Percentiles rank a stretch among this genome's conserved stretches.
These are phyloP conservation scores for Neoboletus magnificus DNA, from an alignment of 768 basidiomycete genomes.

Conservation along the genomic window DNA sequence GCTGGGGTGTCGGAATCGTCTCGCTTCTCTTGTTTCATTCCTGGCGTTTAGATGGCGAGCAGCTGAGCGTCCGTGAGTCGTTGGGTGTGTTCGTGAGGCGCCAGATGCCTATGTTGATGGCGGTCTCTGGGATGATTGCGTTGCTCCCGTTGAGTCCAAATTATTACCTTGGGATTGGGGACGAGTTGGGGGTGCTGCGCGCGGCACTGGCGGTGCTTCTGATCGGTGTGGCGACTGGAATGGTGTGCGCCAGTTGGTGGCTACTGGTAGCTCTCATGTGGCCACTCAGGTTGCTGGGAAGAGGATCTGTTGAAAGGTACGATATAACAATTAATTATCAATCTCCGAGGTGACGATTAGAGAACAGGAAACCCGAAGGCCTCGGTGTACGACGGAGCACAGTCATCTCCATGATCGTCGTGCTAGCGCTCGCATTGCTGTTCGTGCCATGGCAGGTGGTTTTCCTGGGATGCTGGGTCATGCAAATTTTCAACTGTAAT, in stretches of 20 bases:
- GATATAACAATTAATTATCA: background rate
- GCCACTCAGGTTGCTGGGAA: slow-evolving; percentile 31
- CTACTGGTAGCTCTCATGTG: slow-evolving; percentile 47
- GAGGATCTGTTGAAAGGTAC: slow-evolving; percentile 16
- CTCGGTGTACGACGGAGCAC: slow-evolving; percentile 44
- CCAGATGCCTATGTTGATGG: slow-evolving; percentile 42
- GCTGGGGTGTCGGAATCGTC: slow-evolving; percentile 75
- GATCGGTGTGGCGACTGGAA: slow-evolving; percentile 57
- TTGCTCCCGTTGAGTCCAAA: slow-evolving; percentile 54
- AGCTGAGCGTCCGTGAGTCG: slow-evolving; percentile 48
- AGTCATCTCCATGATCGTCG: slow-evolving; percentile 53
- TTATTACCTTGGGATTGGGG: slow-evolving; percentile 60
- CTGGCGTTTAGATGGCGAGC: slow-evolving; percentile 38
- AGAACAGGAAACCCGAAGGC: slow-evolving; percentile 30
- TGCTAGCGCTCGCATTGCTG: slow-evolving; percentile 64
- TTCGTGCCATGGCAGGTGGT: slow-evolving; percentile 93
- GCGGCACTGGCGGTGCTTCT: slow-evolving; percentile 54
- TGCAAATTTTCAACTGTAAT: slow-evolving; percentile 68
- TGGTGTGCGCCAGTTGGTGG: slow-evolving; percentile 62
- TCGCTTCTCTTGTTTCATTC: slow-evolving; percentile 53
- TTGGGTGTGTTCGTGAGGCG: slow-evolving; percentile 41
- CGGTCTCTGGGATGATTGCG: slow-evolving; percentile 43
- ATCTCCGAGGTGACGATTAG: background rate
- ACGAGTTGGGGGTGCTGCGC: slow-evolving; percentile 38
- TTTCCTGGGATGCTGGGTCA: slow-evolving; percentile 79